Evolutionary conservation across 495 filamentous ascomycete genomes (phyloP).

Genomic region (Rhypophila decipiens): DNA sequence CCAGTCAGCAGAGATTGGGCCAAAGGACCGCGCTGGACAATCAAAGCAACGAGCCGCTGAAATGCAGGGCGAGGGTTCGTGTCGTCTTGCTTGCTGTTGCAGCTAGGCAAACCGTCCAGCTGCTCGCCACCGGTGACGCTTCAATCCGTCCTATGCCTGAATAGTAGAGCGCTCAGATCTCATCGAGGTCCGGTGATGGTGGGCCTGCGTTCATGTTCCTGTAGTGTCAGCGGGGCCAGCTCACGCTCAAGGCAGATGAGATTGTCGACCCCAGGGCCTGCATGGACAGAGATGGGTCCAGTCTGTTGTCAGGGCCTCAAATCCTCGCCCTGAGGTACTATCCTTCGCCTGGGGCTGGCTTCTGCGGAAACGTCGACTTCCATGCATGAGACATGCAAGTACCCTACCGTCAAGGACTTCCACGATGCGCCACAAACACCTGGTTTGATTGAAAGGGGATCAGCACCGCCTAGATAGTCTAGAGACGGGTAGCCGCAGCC

Average conservation of each 20-base stretch:
- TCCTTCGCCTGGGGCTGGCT: constrained; percentile 6
- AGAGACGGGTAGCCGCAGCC: constrained; percentile 25
- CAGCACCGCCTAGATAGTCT: constrained; percentile 13
- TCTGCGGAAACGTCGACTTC: constrained; percentile 21
- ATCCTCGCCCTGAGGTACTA: constrained; percentile 8
- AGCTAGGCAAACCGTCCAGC: constrained; percentile 13
- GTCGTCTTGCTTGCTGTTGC: constrained; percentile 7
- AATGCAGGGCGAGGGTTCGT: constrained; percentile 21
- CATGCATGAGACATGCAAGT: constrained; percentile 27
- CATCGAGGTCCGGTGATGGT: too few species aligned
- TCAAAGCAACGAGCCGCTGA: constrained; percentile 29
- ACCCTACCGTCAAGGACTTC: constrained; percentile 24
- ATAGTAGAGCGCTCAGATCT: too few species aligned
- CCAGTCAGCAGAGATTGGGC: constrained; percentile 16
- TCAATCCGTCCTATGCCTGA: neutral
- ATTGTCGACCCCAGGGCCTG: too few species aligned
- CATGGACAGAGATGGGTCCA: neutral
- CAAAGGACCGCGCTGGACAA: constrained; percentile 27
- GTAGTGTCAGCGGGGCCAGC: too few species aligned
- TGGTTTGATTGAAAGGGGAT: constrained; percentile 20
- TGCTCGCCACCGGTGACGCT: constrained; percentile 11
- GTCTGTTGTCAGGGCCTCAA: constrained; percentile 6
- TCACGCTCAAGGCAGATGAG: too few species aligned
- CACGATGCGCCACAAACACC: constrained; percentile 22
- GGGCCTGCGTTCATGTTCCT: too few species aligned